These are phyloP conservation scores for Ustilago vetiveriae DNA, from an alignment of 1,284 basidiomycete genomes.

Conservation along the genomic window DNA sequence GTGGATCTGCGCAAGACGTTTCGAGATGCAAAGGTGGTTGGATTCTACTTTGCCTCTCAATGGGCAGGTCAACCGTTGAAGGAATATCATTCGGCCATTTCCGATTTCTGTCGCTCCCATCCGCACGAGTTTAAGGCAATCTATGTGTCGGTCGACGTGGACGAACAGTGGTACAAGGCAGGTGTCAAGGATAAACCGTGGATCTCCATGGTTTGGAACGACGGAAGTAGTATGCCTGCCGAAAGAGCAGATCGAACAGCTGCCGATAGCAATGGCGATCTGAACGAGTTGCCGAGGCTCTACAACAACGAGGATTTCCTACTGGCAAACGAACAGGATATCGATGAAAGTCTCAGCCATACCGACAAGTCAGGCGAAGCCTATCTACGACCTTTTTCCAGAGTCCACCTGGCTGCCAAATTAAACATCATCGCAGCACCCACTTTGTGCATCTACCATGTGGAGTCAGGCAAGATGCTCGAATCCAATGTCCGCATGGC, in stretches of 20 bases:
- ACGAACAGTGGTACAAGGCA: constrained; percentile 62
- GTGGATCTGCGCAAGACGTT: constrained; percentile 63
- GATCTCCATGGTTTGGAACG: constrained; percentile 68
- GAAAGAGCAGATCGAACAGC: constrained; percentile 33
- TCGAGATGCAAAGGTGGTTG: constrained; percentile 64
- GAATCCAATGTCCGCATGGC: constrained; percentile 62
- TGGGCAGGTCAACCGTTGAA: constrained; percentile 57
- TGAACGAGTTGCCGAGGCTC: constrained; percentile 42
- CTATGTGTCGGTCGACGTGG: constrained; percentile 67
- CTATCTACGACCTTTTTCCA: constrained; percentile 67
- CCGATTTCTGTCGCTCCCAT: constrained; percentile 56
- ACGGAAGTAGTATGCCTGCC: constrained; percentile 63
- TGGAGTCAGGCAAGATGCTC: constrained; percentile 57
- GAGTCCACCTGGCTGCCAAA: constrained; percentile 68
- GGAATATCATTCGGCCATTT: constrained; percentile 59
- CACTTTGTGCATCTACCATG: constrained; percentile 66
- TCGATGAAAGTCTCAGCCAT: constrained; percentile 63
- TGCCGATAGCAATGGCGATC: constrained; percentile 14
- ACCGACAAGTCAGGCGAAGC: constrained; percentile 59
- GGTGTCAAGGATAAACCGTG: constrained; percentile 64
- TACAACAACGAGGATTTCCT: constrained; percentile 66
- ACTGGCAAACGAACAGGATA: constrained; percentile 67
- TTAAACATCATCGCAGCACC: constrained; percentile 67
- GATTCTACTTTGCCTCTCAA: constrained; percentile 67
- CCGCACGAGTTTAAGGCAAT: constrained; percentile 66